Conservation (phyloP, 768 basidiomycete species). For the Pulveroboletus sp. region DNA sequence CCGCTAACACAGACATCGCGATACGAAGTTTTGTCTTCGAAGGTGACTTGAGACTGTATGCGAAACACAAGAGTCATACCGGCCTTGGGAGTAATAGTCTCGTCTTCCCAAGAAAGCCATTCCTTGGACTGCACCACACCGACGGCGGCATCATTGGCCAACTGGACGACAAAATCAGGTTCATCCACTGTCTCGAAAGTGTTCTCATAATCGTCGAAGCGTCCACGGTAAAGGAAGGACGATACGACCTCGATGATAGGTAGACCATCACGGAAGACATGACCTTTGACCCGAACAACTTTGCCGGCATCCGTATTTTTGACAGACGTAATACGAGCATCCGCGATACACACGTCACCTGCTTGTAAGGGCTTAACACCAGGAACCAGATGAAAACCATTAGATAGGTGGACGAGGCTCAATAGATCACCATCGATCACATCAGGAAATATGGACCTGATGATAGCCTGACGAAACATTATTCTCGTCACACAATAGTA, state of each 20-base stretch:
- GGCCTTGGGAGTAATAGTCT: slow-evolving; percentile 66
- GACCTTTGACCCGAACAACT: slow-evolving; percentile 84
- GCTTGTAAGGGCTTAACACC: slow-evolving; percentile 72
- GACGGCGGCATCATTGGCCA: slow-evolving; percentile 73
- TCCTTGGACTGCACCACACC: slow-evolving; percentile 93
- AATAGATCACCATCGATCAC: slow-evolving; percentile 91
- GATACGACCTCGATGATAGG: slow-evolving; percentile 92
- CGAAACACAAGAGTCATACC: slow-evolving; percentile 90
- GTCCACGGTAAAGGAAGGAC: slow-evolving; percentile 94
- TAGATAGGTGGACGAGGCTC: slow-evolving; percentile 95
- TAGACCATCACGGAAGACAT: slow-evolving; percentile 69
- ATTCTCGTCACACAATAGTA: background rate
- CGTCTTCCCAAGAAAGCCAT: slow-evolving; percentile 96
- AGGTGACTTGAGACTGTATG: slow-evolving; percentile 77
- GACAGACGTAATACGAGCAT: slow-evolving; percentile 85
- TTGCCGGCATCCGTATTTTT: slow-evolving; percentile 90
- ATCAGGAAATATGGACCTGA: slow-evolving; percentile 94
- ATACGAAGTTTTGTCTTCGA: slow-evolving; percentile 87
- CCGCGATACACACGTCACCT: slow-evolving; percentile 86
- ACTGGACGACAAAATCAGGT: slow-evolving; percentile 76
- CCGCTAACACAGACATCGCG: slow-evolving; percentile 78
- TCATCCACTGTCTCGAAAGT: slow-evolving; percentile 93
- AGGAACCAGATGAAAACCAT: slow-evolving; percentile 87
- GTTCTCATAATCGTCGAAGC: slow-evolving; percentile 89
- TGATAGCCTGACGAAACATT: slow-evolving; percentile 73